Evolutionary conservation across 2,329 filamentous ascomycete genomes (phyloP).

Genomic region (Cercospora janseana): DNA sequence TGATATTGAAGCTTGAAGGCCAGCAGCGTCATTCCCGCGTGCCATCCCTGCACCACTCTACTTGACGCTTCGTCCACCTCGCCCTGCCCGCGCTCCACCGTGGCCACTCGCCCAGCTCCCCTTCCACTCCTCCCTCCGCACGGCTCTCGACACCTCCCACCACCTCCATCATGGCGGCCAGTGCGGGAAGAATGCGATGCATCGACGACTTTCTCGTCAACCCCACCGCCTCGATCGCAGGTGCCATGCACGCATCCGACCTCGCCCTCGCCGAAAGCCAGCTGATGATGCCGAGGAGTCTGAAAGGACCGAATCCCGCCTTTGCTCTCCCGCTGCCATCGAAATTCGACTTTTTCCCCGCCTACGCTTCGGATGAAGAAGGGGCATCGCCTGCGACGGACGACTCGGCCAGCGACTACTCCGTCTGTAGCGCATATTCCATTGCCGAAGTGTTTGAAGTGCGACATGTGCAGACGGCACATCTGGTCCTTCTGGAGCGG

Average conservation of each 20-base stretch:
- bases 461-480: conserved; percentile 31
- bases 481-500: conserved; percentile 31
- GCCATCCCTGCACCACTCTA: conserved; percentile 8
- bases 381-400: conserved; percentile 30
- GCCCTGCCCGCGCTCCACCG: background rate
- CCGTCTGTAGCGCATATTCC: conserved; percentile 21
- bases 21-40: conserved; percentile 27
- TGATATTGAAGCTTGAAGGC: conserved; percentile 24
- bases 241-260: conserved; percentile 5
- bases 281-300: background rate
- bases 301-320: conserved; percentile 8
- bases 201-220: conserved; percentile 29
- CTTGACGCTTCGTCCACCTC: background rate
- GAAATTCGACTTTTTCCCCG: conserved; percentile 20
- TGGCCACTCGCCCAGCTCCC: background rate
- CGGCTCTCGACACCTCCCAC: background rate
- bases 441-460: conserved; percentile 28
- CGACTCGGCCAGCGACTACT: conserved; percentile 28
- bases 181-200: conserved; percentile 14
- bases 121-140: background rate
- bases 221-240: conserved; percentile 19
- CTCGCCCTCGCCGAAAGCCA: conserved; percentile 13
- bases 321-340: too few species aligned
- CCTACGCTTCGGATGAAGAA: conserved; percentile 36
- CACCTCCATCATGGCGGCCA: conserved; percentile 19